Percentiles rank a stretch among this genome's conserved stretches.
phyloP scores from a whole-genome alignment of 306 rosid genomes.

The Dryas octopetala region DNA sequence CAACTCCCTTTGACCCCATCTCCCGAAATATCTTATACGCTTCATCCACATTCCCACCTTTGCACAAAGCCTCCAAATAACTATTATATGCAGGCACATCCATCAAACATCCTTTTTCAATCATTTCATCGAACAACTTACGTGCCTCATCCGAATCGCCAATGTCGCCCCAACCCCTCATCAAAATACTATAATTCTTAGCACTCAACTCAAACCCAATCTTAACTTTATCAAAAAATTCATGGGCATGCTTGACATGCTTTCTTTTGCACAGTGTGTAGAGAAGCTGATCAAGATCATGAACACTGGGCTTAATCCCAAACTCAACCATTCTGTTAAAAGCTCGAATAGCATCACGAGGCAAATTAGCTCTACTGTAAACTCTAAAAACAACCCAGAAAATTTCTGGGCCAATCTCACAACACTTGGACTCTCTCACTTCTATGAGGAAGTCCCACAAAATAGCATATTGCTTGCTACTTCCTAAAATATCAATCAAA shows the following conservation, averaged over 20 bases:
- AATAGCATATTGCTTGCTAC: slow-evolving; percentile 67
- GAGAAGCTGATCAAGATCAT: slow-evolving; percentile 74
- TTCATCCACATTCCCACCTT: slow-evolving; percentile 60
- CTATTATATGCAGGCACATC: slow-evolving; percentile 76
- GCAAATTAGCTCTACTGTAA: slow-evolving; percentile 69
- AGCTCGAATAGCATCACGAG: slow-evolving; percentile 73
- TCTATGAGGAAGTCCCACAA: slow-evolving; percentile 87
- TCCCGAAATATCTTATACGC: slow-evolving; percentile 53
- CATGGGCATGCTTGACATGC: slow-evolving; percentile 66
- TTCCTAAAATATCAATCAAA: slow-evolving; percentile 72
- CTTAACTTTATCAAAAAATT: slow-evolving; percentile 65
- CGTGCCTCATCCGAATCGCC: slow-evolving; percentile 56
- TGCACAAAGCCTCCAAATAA: slow-evolving; percentile 68
- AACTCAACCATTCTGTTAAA: slow-evolving; percentile 77
- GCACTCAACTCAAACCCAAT: slow-evolving; percentile 42
- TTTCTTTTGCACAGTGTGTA: slow-evolving; percentile 63
- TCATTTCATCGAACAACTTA: slow-evolving; percentile 78
- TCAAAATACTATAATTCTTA: slow-evolving; percentile 71
- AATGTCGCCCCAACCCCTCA: slow-evolving; percentile 73
- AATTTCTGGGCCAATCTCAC: slow-evolving; percentile 45
- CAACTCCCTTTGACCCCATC: slow-evolving; percentile 50
- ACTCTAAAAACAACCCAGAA: slow-evolving; percentile 77
- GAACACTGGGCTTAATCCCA: slow-evolving; percentile 54
- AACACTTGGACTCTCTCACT: slow-evolving; percentile 49
- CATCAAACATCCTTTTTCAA: slow-evolving; percentile 46